Evolutionary conservation across 495 filamentous ascomycete genomes (phyloP), one percentile per base, ranked within the genome.

Genomic region (Bombardia bombarda): DNA sequence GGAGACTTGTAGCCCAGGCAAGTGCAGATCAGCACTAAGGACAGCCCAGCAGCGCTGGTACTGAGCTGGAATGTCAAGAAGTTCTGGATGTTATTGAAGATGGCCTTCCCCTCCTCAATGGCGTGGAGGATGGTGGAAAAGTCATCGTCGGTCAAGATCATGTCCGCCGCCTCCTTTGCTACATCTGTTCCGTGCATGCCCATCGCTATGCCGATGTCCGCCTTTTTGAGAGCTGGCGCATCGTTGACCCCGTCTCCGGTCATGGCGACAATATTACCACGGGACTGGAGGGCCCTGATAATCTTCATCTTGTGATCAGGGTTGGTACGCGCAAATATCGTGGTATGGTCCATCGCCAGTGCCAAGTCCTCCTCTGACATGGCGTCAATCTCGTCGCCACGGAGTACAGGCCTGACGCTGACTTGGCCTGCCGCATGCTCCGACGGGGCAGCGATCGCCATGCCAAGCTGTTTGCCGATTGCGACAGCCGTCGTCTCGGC

Each of bases 51-150:
- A 26, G 93, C 90, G 57, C 88, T 95, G 44, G 92, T 98, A 60
- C 89, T 95, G 32, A 98, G 81, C 66, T 98, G 92, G 66, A 98
- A 98, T 0, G 92, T 98, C 43, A 98, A 78, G 65, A 98, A 98
- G 58, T 98, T 98, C 61, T 98, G 92, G 47, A 98, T 96, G 65
- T 98, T 98, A 70, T 94, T 94, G 66, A 98, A 98, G 50, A 98
- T 98, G 24, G 87, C 92, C 62, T 98, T 98, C 58, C 92, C 93
- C 65, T 98, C 92, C 60, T 98, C 92, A 54, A 98, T 97, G 31
- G 92, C 93, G 38, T 78, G 85, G 4, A 98, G 72, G 49, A 98
- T 98, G 4, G 92, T 98, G 14, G 90, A 93, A 59, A 98, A 98
- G 61, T 97, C 87, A 56, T 98, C 92, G 56, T 97, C 90, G 0